These are phyloP conservation scores for Pyrenophora seminiperda DNA, from an alignment of 2,329 filamentous ascomycete genomes.

Conservation along the genomic window DNA sequence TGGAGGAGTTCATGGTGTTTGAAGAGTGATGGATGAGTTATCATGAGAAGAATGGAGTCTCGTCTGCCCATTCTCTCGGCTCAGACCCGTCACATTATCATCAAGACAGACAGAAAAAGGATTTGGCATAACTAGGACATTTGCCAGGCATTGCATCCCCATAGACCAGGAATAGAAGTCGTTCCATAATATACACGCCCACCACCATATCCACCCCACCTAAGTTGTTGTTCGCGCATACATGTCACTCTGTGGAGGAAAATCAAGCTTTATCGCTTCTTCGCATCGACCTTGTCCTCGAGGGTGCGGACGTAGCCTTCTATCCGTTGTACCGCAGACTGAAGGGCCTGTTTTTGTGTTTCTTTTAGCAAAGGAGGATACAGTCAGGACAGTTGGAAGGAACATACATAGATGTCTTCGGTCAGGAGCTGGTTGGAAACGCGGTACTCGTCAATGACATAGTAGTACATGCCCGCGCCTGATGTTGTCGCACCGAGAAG, in stretches of 20 bases:
- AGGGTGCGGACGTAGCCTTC: conserved; percentile 81
- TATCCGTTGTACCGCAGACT: conserved; percentile 83
- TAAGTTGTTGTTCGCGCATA: not conserved
- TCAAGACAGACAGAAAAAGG: not conserved
- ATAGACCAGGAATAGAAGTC: too few relatives aligned
- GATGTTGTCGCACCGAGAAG: conserved; percentile 81
- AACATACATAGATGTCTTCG: conserved; percentile 92
- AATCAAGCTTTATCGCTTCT: conserved; percentile 23
- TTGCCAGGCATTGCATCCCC: too few relatives aligned
- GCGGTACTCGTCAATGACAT: conserved; percentile 91
- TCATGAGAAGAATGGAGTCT: not conserved
- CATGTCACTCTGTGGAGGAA: not conserved
- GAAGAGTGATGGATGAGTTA: not conserved
- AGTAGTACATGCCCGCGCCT: conserved; percentile 84
- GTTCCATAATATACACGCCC: too few relatives aligned
- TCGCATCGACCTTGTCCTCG: conserved; percentile 74
- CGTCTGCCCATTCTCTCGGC: not conserved
- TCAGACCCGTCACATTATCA: not conserved
- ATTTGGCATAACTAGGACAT: too few relatives aligned
- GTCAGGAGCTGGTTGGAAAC: conserved; percentile 89
- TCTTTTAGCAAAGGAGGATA: conserved; percentile 18
- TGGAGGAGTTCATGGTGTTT: conserved; percentile 11
- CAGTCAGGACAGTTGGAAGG: not conserved
- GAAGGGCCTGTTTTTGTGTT: conserved; percentile 64
- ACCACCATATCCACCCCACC: not conserved